A percentile compares a stretch with the other conserved stretches of the same genome.
These are phyloP conservation scores for Vigna hirtella DNA, from an alignment of 306 rosid genomes.

Conservation along the genomic window DNA sequence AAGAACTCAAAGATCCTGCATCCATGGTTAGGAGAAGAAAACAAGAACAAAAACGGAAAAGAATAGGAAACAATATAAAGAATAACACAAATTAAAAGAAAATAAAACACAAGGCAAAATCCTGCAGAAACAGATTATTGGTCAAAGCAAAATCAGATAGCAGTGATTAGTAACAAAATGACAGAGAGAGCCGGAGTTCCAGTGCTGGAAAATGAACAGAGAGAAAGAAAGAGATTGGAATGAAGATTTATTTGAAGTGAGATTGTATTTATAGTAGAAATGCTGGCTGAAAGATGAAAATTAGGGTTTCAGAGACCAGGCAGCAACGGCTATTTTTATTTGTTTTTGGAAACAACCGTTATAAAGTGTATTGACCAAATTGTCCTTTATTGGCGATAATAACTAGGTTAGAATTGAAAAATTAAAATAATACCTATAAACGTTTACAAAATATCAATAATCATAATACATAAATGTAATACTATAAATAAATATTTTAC, in stretches of 20 bases:
- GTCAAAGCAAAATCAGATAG: neutral
- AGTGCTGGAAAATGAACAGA: neutral
- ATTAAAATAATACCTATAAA: too few relatives aligned
- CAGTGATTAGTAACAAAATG: neutral
- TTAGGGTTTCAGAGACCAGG: slow-evolving; percentile 35
- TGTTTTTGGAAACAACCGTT: slow-evolving; percentile 26
- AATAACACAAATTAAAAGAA: neutral
- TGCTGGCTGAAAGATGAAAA: neutral
- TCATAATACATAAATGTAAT: too few relatives aligned
- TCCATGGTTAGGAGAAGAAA: slow-evolving; percentile 43
- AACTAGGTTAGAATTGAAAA: neutral
- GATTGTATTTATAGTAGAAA: neutral
- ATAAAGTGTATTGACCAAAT: neutral
- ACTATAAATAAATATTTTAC: too few relatives aligned
- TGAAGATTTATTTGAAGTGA: neutral
- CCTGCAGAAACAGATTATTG: slow-evolving; percentile 42
- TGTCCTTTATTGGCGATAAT: neutral
- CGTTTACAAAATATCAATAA: too few relatives aligned
- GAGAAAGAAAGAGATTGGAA: slow-evolving; percentile 5
- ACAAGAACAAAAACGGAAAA: neutral
- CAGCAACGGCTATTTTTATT: slow-evolving; percentile 32
- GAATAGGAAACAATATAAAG: neutral
- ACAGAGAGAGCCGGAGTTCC: neutral
- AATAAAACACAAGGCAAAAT: neutral
- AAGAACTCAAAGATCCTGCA: slow-evolving; percentile 57